Evolutionary conservation across 73 alveolate species (phyloP).

Genomic region (Tetrahymena thermophila): DNA sequence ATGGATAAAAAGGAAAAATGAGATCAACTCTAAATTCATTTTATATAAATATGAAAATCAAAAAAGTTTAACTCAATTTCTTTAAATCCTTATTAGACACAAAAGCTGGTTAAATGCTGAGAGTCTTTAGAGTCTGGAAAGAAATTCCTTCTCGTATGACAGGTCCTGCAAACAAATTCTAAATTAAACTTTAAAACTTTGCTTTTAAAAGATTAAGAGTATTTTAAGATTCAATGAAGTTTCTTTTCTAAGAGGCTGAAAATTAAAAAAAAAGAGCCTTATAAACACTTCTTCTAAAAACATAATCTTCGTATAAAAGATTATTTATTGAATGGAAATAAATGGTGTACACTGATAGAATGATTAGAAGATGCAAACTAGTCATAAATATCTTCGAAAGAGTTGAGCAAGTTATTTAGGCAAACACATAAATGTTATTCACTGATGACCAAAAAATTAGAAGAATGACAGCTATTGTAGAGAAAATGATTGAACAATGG

Average conservation of each 20-base stretch:
- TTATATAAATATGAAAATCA: background rate
- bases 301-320: background rate
- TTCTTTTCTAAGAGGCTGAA: background rate
- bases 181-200: background rate
- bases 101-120: background rate
- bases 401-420: background rate
- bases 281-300: background rate
- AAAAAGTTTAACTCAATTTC: background rate
- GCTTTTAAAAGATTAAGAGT: background rate
- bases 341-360: background rate
- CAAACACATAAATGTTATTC: background rate
- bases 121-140: background rate
- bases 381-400: background rate
- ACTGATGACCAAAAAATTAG: background rate
- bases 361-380: background rate
- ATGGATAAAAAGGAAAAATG: background rate
- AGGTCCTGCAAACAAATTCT: background rate
- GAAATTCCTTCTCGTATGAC: background rate
- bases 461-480: background rate
- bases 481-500: background rate
- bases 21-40: background rate
- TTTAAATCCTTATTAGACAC: background rate
- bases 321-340: background rate
- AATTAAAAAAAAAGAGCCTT: background rate
- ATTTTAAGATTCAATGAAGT: background rate